Evolutionary conservation across 805 yeast genomes (phyloP).

Genomic region (Priceomyces haplophilus): DNA sequence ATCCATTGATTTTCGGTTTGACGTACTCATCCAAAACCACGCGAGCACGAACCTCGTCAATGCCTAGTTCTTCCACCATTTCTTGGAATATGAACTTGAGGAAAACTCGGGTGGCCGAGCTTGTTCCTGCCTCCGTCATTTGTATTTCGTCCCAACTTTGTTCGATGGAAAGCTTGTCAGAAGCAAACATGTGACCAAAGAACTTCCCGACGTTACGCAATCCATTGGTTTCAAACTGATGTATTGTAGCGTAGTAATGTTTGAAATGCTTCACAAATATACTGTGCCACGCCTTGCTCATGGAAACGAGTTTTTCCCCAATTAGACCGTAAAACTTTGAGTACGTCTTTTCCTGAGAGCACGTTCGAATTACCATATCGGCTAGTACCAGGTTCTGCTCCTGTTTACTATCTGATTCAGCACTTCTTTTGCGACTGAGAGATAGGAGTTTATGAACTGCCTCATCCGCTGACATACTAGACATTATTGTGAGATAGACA

Average conservation of each 20-base stretch:
- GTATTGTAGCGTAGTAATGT: constrained; percentile 54
- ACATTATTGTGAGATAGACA: constrained; percentile 80
- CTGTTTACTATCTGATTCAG: constrained; percentile 5
- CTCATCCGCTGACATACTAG: constrained; percentile 89
- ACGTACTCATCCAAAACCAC: constrained; percentile 50
- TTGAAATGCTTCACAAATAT: constrained; percentile 54
- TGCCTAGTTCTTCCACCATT: constrained; percentile 73
- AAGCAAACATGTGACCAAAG: constrained; percentile 80
- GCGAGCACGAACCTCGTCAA: constrained; percentile 45
- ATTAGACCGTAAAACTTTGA: constrained; percentile 81
- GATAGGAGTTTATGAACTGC: constrained; percentile 81
- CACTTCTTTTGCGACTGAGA: constrained; percentile 25
- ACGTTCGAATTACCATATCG: constrained; percentile 74
- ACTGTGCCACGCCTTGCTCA: constrained; percentile 53
- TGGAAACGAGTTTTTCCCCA: constrained; percentile 59
- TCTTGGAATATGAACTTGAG: constrained; percentile 79
- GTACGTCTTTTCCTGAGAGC: constrained; percentile 83
- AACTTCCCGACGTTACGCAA: constrained; percentile 77
- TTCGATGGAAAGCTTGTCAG: constrained; percentile 63
- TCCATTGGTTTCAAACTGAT: constrained; percentile 67
- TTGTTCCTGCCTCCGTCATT: constrained; percentile 69
- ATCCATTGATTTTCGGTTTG: constrained; percentile 46
- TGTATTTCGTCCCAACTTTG: constrained; percentile 51
- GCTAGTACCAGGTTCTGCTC: constrained; percentile 52
- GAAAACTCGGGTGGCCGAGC: constrained; percentile 77